Percentiles rank a stretch among this genome's conserved stretches.
Conservation (phyloP, 169 alveolate species). For the Cyclospora cayetanensis region DNA sequence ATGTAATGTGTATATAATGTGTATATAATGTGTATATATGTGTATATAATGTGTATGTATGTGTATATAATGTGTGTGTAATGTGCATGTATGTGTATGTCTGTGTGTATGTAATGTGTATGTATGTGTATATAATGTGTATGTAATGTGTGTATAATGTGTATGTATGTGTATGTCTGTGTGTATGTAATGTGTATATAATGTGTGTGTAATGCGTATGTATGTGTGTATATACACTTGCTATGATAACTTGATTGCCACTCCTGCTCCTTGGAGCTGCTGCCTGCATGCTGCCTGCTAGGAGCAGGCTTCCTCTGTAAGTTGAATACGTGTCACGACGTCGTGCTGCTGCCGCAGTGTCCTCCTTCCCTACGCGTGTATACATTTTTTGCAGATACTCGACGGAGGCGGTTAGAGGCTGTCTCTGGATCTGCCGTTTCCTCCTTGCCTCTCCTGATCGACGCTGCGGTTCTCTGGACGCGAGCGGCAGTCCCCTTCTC, state of each 20-base stretch:
- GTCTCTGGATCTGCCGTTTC: constrained; percentile 36
- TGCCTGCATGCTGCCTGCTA: too few species aligned
- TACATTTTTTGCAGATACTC: neutral
- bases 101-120: too few species aligned
- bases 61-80: too few species aligned
- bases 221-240: neutral
- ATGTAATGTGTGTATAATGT: too few species aligned
- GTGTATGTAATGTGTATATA: neutral
- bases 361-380: neutral
- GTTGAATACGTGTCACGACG: too few species aligned
- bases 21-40: too few species aligned
- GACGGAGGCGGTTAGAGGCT: constrained; percentile 55
- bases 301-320: too few species aligned
- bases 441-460: constrained; percentile 39
- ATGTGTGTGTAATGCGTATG: too few species aligned
- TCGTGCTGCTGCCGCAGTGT: too few species aligned
- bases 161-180: neutral
- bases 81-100: neutral
- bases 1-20: too few species aligned
- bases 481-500: constrained; percentile 50
- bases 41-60: too few species aligned
- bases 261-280: too few species aligned
- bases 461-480: constrained; percentile 67
- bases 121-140: neutral
- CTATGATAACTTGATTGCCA: neutral